Evolutionary conservation across 1,139 yeast genomes (phyloP).

Genomic region (Blastobotrys petasosporus): DNA sequence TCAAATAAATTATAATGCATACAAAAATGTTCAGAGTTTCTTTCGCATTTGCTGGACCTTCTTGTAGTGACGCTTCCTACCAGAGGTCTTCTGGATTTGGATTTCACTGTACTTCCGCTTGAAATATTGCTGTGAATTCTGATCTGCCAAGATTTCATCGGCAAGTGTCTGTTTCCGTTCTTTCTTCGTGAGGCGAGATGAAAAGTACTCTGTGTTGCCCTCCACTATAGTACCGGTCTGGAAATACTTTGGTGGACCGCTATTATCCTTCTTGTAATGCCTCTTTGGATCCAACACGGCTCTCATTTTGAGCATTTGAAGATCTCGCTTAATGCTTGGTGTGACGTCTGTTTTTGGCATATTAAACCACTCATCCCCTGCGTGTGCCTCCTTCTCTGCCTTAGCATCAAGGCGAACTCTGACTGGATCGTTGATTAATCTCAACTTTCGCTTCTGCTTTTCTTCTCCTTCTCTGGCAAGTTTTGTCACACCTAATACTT

Average conservation of each 20-base stretch:
- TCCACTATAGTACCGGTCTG: conserved; percentile 86
- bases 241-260: conserved; percentile 74
- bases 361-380: conserved; percentile 73
- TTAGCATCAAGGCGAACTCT: conserved; percentile 23
- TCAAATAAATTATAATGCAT: not conserved
- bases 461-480: not conserved
- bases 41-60: conserved; percentile 58
- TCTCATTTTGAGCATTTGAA: conserved; percentile 74
- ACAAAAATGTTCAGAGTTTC: conserved; percentile 27
- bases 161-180: conserved; percentile 74
- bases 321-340: conserved; percentile 65
- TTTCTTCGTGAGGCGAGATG: conserved; percentile 61
- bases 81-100: conserved; percentile 67
- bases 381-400: conserved; percentile 31
- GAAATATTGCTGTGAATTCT: conserved; percentile 66
- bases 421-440: conserved; percentile 50
- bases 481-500: conserved; percentile 6
- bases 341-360: conserved; percentile 79
- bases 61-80: conserved; percentile 64
- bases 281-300: conserved; percentile 92
- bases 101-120: conserved; percentile 79
- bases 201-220: conserved; percentile 72
- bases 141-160: conserved; percentile 75
- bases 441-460: conserved; percentile 17
- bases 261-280: conserved; percentile 83